A percentile compares a stretch with the other conserved stretches of the same genome.
Conservation (phyloP, 768 basidiomycete genomes). For the Tricholomella constricta region DNA sequence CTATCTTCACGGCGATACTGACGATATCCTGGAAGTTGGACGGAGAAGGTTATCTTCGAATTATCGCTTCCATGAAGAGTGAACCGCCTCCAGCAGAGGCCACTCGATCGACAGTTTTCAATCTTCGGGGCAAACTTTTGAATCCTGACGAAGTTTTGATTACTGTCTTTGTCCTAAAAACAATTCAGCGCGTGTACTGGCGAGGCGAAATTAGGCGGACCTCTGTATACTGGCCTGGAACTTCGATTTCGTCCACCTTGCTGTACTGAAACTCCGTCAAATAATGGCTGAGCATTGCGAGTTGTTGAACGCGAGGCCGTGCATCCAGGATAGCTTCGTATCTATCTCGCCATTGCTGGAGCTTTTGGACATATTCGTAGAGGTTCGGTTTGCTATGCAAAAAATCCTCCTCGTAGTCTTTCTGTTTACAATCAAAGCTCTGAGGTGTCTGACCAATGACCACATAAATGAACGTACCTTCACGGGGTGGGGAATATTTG, state of each 20-base stretch:
- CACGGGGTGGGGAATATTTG: constrained; percentile 56
- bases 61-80: constrained; percentile 90
- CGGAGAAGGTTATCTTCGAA: constrained; percentile 85
- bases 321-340: constrained; percentile 85
- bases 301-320: constrained; percentile 78
- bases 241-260: constrained; percentile 96
- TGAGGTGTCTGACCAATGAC: constrained; percentile 2
- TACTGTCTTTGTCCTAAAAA: constrained; percentile 88
- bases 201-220: constrained; percentile 37
- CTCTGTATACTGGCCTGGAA: constrained; percentile 99
- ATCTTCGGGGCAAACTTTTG: constrained; percentile 89
- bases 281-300: constrained; percentile 89
- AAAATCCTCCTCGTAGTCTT: constrained; percentile 92
- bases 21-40: constrained; percentile 84
- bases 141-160: constrained; percentile 88
- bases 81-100: constrained; percentile 87
- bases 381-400: constrained; percentile 74
- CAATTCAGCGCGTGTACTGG: constrained; percentile 2
- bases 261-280: constrained; percentile 97
- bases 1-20: constrained; percentile 91
- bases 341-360: constrained; percentile 92
- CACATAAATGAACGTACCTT: constrained; percentile 45
- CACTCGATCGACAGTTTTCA: constrained; percentile 86
- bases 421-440: constrained; percentile 42
- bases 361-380: constrained; percentile 83